Evolutionary conservation across 176 grass and related monocot species (phyloP).

Genomic region (Coix lacrymajobi): DNA sequence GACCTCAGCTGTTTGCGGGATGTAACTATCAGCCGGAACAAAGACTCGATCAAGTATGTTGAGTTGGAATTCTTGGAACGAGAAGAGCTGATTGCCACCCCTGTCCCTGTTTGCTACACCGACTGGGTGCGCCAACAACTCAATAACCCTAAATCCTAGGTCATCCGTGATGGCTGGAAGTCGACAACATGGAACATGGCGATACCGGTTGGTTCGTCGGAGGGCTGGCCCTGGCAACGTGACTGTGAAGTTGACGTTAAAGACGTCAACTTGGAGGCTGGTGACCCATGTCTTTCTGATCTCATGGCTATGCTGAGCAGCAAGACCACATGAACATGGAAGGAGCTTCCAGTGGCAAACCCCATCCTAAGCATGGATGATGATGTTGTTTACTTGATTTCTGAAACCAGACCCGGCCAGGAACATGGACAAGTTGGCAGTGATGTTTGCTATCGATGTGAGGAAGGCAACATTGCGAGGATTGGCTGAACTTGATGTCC

Average conservation of each 20-base stretch:
- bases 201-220: neutral
- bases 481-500: neutral
- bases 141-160: no score
- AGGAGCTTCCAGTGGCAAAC: neutral
- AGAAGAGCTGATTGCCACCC: no score
- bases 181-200: no score
- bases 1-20: neutral
- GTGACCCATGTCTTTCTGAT: neutral
- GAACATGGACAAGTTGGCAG: neutral
- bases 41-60: no score
- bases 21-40: neutral
- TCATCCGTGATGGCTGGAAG: no score
- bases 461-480: neutral
- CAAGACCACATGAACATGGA: neutral
- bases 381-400: neutral
- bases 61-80: no score
- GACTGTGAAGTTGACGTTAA: neutral
- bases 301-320: neutral
- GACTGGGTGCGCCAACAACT: no score
- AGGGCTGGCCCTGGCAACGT: neutral
- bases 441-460: neutral
- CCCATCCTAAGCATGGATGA: constrained; percentile 1
- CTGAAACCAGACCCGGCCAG: neutral
- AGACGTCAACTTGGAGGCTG: neutral
- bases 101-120: no score